Evolutionary conservation across 352 stramenopile genomes (phyloP).

Genomic region (Phytophthora sp.): DNA sequence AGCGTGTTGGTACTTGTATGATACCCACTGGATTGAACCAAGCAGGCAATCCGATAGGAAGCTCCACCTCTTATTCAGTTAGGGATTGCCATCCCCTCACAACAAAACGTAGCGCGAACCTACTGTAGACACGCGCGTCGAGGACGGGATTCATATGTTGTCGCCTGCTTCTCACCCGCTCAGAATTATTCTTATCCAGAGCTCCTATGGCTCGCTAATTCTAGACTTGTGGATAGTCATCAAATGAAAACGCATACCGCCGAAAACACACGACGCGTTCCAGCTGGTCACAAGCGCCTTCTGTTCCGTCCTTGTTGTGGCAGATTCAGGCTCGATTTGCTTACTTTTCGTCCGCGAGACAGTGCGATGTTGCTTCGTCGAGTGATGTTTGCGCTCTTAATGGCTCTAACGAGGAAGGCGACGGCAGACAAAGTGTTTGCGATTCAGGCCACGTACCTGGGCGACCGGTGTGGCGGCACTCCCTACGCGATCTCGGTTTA

Average conservation of each 20-base stretch:
- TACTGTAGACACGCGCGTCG: no score
- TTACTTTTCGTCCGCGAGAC: no score
- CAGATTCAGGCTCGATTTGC: slow-evolving; percentile 13
- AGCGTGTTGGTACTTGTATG: no score
- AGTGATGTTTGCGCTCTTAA: background rate
- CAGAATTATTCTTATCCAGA: slow-evolving; percentile 16
- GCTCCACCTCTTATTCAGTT: no score
- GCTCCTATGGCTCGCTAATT: slow-evolving; percentile 14
- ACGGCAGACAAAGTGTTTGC: slow-evolving; percentile 19
- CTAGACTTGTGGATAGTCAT: slow-evolving; percentile 19
- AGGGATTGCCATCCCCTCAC: no score
- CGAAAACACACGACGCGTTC: background rate
- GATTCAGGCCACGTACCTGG: slow-evolving; percentile 25
- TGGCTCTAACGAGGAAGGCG: background rate
- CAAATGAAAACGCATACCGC: slow-evolving; percentile 12
- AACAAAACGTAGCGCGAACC: no score
- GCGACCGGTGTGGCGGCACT: slow-evolving; percentile 20
- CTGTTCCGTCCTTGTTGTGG: background rate
- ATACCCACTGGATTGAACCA: no score
- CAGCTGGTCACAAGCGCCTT: slow-evolving; percentile 3
- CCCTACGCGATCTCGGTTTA: slow-evolving; percentile 27
- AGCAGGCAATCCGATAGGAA: no score
- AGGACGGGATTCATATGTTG: slow-evolving; percentile 6
- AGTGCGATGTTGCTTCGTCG: background rate
- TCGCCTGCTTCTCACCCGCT: slow-evolving; percentile 12